A percentile compares a stretch with the other conserved stretches of the same genome.
These are phyloP conservation scores for Lactarius tabidus DNA, from an alignment of 768 basidiomycete species.

Conservation along the genomic window DNA sequence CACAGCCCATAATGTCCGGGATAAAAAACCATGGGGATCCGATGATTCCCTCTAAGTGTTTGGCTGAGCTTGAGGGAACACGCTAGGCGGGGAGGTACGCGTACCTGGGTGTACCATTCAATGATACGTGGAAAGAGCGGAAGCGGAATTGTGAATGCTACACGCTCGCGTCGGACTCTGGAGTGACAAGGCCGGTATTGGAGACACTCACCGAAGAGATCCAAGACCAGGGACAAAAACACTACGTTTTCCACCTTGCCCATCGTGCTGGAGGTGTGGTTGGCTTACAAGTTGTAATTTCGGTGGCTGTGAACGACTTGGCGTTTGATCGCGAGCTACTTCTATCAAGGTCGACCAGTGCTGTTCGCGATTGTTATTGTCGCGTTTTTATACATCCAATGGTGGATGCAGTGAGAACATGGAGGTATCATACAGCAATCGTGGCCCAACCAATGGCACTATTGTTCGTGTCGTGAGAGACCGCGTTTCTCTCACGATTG, in stretches of 20 bases:
- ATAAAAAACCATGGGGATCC: constrained; percentile 66
- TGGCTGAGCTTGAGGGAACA: neutral
- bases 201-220: constrained; percentile 61
- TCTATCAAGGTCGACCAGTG: neutral
- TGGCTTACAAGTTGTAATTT: neutral
- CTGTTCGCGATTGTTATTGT: neutral
- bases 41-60: constrained; percentile 63
- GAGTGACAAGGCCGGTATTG: neutral
- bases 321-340: neutral
- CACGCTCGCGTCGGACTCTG: constrained; percentile 21
- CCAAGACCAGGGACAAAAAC: constrained; percentile 86
- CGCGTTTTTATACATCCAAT: neutral
- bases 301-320: neutral
- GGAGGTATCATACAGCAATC: neutral
- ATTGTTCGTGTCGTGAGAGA: neutral
- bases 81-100: constrained; percentile 28
- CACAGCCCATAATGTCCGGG: constrained; percentile 62
- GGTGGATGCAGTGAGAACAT: neutral
- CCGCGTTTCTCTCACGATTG: neutral
- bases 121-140: constrained; percentile 98
- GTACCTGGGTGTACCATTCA: constrained; percentile 80
- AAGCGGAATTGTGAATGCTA: constrained; percentile 91
- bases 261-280: constrained; percentile 32
- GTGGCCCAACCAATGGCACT: constrained; percentile 11
- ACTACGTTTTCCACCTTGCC: constrained; percentile 73